phyloP scores from a whole-genome alignment of 768 basidiomycete species.

The Russula earlei region DNA sequence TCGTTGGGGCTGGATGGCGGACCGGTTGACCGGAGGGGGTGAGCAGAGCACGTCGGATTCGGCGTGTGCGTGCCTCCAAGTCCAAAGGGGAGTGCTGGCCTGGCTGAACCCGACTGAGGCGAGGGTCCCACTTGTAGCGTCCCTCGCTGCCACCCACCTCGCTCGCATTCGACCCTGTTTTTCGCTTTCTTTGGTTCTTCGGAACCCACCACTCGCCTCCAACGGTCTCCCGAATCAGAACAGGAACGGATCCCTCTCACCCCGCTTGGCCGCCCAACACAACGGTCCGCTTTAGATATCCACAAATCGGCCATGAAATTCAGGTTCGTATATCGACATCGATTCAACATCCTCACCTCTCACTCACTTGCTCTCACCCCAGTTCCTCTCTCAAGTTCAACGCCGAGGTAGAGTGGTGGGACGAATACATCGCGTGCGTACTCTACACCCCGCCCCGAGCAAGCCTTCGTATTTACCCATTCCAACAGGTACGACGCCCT shows the following conservation, averaged over 20 bases:
- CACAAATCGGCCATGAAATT: slow-evolving; percentile 42
- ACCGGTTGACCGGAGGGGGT: not conserved
- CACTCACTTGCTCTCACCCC: not conserved
- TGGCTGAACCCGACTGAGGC: no score
- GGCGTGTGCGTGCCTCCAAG: no score
- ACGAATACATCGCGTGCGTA: slow-evolving; percentile 79
- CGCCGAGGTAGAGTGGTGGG: slow-evolving; percentile 87
- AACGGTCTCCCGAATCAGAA: not conserved
- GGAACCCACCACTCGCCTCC: not conserved
- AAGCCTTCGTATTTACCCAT: not conserved
- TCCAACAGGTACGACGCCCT: slow-evolving; percentile 65
- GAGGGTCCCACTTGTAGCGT: no score
- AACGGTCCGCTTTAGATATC: not conserved
- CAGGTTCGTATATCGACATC: no score
- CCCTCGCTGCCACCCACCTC: no score
- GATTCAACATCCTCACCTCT: not conserved
- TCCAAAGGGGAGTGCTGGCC: no score
- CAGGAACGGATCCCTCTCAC: slow-evolving; percentile 15
- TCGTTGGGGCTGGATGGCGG: not conserved
- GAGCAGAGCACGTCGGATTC: no score
- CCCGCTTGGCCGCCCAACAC: not conserved
- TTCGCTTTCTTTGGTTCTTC: slow-evolving; percentile 3
- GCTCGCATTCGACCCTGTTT: slow-evolving; percentile 5
- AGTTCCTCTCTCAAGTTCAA: slow-evolving; percentile 88
- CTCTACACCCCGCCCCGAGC: not conserved